Evolutionary conservation across 306 rosid species (phyloP).

Genomic region (Quercus variabilis): DNA sequence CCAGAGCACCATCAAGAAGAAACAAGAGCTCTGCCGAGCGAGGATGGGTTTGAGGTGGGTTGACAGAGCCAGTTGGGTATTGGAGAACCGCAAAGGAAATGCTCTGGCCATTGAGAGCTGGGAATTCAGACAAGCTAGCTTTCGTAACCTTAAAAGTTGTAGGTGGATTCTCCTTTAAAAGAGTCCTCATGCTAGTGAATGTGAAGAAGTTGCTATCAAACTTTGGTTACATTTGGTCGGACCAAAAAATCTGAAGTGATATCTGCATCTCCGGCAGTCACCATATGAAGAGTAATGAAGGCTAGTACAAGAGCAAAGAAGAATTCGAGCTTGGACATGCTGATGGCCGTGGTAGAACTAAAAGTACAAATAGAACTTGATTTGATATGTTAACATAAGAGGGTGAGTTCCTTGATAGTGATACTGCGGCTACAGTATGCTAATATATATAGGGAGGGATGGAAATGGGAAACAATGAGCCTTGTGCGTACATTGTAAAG

Average conservation of each 20-base stretch:
- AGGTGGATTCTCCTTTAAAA: neutral
- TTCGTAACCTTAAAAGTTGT: no score
- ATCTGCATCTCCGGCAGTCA: slow-evolving; percentile 39
- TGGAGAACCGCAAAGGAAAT: slow-evolving; percentile 45
- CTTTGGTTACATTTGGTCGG: slow-evolving; percentile 8
- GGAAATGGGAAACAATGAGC: no score
- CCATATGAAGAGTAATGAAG: slow-evolving; percentile 8
- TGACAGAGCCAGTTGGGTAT: slow-evolving; percentile 30
- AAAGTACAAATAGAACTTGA: no score
- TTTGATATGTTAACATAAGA: no score
- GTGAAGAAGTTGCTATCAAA: slow-evolving; percentile 42
- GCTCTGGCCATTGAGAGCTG: slow-evolving; percentile 49
- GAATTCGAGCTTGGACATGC: neutral
- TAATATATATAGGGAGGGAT: no score
- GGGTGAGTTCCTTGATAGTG: no score
- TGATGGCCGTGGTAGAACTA: neutral
- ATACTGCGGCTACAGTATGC: no score
- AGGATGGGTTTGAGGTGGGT: slow-evolving; percentile 54
- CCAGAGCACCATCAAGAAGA: slow-evolving; percentile 29
- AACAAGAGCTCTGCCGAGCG: slow-evolving; percentile 48
- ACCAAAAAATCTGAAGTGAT: slow-evolving; percentile 35
- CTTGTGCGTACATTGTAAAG: no score
- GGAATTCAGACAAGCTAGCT: slow-evolving; percentile 29
- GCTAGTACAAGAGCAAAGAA: slow-evolving; percentile 3
- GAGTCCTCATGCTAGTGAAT: slow-evolving; percentile 20